Percentiles rank a stretch among this genome's conserved stretches.
These are phyloP conservation scores for Suillus bovinus DNA, from an alignment of 768 basidiomycete species.

Conservation along the genomic window DNA sequence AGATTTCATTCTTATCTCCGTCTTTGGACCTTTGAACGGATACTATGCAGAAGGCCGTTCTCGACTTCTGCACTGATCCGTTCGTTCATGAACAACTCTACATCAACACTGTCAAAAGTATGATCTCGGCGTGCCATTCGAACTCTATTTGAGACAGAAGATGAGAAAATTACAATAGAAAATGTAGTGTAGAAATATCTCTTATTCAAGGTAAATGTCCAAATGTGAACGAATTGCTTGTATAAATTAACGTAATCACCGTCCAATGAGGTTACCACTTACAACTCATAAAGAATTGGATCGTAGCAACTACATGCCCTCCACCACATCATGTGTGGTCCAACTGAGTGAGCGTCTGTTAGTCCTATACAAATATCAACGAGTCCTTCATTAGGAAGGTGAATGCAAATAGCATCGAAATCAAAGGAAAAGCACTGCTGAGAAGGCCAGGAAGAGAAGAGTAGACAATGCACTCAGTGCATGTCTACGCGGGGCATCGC, in stretches of 20 bases:
- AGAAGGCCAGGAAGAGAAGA: not conserved
- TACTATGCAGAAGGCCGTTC: too few species aligned
- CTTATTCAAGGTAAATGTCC: too few species aligned
- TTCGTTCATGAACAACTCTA: too few species aligned
- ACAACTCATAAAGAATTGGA: not conserved
- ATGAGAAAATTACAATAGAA: too few species aligned
- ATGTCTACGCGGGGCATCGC: constrained; percentile 8
- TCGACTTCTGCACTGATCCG: too few species aligned
- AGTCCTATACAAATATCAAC: not conserved
- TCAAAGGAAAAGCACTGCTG: not conserved
- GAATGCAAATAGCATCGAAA: not conserved
- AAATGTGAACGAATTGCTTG: not conserved
- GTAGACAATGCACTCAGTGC: not conserved
- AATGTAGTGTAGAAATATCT: too few species aligned
- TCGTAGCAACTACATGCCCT: not conserved
- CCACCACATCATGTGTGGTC: not conserved
- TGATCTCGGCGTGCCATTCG: too few species aligned
- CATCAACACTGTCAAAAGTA: too few species aligned
- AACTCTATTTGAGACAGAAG: too few species aligned
- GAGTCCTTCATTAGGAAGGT: not conserved
- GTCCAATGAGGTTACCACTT: not conserved
- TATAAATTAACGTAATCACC: not conserved
- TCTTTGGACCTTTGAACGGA: too few species aligned
- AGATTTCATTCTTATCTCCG: too few species aligned
- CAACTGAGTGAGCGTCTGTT: not conserved